Conservation (phyloP, 768 basidiomycete genomes). For the Suillus paluster region DNA sequence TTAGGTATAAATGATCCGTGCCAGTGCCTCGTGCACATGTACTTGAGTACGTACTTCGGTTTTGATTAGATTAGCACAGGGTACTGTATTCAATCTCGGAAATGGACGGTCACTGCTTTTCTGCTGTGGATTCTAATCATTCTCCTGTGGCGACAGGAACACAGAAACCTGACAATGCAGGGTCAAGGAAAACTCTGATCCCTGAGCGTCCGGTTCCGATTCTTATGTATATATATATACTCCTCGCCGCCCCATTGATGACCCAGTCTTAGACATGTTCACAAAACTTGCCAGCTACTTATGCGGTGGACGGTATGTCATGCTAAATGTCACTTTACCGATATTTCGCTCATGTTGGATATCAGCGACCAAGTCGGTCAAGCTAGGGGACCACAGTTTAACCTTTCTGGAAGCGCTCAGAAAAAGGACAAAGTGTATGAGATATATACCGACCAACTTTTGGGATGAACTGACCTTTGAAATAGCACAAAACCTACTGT, state of each 20-base stretch:
- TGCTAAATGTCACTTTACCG: not conserved
- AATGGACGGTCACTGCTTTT: not conserved
- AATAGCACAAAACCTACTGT: not conserved
- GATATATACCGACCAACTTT: not conserved
- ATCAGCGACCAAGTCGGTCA: not conserved
- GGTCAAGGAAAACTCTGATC: not conserved
- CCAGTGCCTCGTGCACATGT: too few species aligned
- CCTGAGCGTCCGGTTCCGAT: not conserved
- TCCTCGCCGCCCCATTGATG: not conserved
- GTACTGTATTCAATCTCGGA: not conserved
- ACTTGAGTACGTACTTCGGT: too few species aligned
- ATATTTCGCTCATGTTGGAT: not conserved
- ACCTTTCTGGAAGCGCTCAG: not conserved
- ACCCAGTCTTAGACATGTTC: not conserved
- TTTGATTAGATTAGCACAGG: too few species aligned
- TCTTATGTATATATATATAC: not conserved
- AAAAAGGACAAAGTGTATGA: not conserved
- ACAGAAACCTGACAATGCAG: not conserved
- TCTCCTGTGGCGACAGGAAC: not conserved
- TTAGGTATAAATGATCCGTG: too few species aligned
- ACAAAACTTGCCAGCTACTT: not conserved
- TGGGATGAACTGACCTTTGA: not conserved
- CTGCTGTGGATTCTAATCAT: not conserved
- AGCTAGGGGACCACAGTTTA: not conserved
- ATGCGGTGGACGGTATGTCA: not conserved